Evolutionary conservation across 257 asterid genomes (phyloP), one percentile per base, ranked within the genome.

Genomic region (Solanum pennellii): DNA sequence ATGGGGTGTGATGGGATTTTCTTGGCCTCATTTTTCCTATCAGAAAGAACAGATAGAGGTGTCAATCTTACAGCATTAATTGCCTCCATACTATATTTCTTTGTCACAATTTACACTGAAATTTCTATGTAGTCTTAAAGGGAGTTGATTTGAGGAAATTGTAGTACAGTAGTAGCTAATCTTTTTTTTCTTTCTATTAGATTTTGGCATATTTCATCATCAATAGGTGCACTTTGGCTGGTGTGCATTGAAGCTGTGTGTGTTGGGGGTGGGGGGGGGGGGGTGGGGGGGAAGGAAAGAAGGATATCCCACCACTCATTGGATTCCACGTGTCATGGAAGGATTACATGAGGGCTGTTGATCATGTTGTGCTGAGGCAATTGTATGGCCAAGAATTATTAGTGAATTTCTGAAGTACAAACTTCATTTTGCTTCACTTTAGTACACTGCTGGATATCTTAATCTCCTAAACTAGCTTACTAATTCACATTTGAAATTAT

Each of bases 41-140:
- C 94, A 65, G 98, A 91, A 72, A 94, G 96, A 91, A 95, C 97
- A 49, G 98, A 95, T 15, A 93, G 88, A 60, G 98, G 94, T 76
- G 95, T 93, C 90, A 93, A 89, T 83, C 93, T 94, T 90, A 76
- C 95, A 82, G 96, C 96, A 89, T 97, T 94, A 76, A 95, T 90
- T 89, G 97, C 98, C 93, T 94, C 95, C 99, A 97, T 97, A 86
- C 90, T 87, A 89, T 87, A 84, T 52, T 86, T 68, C 12, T 25
- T 20, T 41, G 12, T 47, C 31, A 37, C 12, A 27, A 74, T 8
- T 44, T 49, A 29, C 49, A 29, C 45, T 86, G 42, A 14, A 84
- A 12, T 33, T 16, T 42, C 12, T 47, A 68, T 42, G 65, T 83
- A n/a, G 29, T 83, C 49, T 76, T 16, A 41, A 27, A 14, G n/a